Conservation (phyloP, 2,329 filamentous ascomycete species). For the Cytospora schulzeri region DNA sequence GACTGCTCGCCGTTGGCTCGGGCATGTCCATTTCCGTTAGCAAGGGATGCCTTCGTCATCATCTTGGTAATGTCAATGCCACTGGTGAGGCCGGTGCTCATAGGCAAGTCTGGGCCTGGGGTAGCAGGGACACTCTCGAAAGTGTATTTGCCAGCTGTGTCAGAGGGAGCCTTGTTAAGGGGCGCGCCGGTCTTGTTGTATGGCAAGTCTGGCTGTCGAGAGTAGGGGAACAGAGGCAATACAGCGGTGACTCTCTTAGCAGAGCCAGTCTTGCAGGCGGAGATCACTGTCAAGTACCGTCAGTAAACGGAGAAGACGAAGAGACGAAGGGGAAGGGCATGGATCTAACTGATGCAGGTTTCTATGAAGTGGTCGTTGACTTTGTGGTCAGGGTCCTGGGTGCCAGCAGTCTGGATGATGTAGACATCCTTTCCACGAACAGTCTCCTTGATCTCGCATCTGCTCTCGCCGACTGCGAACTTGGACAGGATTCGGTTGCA, state of each 20-base stretch:
- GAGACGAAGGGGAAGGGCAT: slow-evolving; percentile 13
- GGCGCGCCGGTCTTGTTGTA: slow-evolving; percentile 96
- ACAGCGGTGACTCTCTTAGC: slow-evolving; percentile 92
- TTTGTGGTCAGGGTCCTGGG: slow-evolving; percentile 54
- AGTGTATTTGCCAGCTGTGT: slow-evolving; percentile 63
- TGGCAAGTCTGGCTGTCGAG: slow-evolving; percentile 90
- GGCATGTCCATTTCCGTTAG: slow-evolving; percentile 46
- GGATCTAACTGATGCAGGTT: slow-evolving; percentile 88
- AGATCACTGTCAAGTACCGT: slow-evolving; percentile 74
- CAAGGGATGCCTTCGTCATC: slow-evolving; percentile 67
- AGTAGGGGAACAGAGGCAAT: slow-evolving; percentile 94
- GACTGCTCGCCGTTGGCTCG: slow-evolving; percentile 40
- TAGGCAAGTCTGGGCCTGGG: slow-evolving; percentile 71
- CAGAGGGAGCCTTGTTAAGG: slow-evolving; percentile 67
- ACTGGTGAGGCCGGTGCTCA: slow-evolving; percentile 66
- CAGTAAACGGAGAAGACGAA: slow-evolving; percentile 6
- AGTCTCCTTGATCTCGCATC: slow-evolving; percentile 93
- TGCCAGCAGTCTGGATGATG: slow-evolving; percentile 89
- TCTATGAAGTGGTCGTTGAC: slow-evolving; percentile 98
- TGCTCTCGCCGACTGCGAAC: slow-evolving; percentile 91
- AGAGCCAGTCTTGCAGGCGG: slow-evolving; percentile 91
- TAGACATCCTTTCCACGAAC: slow-evolving; percentile 98
- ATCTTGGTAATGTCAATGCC: slow-evolving; percentile 75
- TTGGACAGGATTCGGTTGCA: slow-evolving; percentile 85
- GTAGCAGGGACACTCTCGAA: slow-evolving; percentile 93